These are phyloP conservation scores for Cladosporium sp. DNA, from an alignment of 2,329 filamentous ascomycete genomes.

Conservation along the genomic window DNA sequence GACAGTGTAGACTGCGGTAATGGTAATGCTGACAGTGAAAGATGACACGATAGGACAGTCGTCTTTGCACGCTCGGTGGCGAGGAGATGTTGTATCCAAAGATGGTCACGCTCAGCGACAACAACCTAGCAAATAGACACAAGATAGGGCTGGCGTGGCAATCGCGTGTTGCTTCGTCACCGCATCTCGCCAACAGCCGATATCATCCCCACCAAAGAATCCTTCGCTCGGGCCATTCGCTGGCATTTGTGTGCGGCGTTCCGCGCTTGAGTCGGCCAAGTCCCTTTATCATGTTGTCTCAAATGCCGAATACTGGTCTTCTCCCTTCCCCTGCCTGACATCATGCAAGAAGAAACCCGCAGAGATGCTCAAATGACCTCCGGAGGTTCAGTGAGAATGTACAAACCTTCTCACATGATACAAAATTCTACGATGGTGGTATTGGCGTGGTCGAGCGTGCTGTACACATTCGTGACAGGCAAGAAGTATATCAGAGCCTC, in stretches of 20 bases:
- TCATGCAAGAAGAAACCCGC: too few species aligned
- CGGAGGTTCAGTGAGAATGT: too few species aligned
- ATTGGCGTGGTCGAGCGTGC: too few species aligned
- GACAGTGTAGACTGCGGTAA: neutral
- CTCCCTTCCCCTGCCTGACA: neutral
- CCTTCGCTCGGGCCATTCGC: neutral
- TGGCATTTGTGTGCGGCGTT: neutral
- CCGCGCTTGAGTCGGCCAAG: neutral
- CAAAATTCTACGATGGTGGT: too few species aligned
- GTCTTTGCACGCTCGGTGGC: neutral
- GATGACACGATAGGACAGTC: neutral
- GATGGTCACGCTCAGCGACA: neutral
- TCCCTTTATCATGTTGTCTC: neutral
- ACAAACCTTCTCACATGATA: too few species aligned
- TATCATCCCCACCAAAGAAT: slow-evolving; percentile 5
- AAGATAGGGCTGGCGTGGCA: slow-evolving; percentile 8
- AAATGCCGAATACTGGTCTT: neutral
- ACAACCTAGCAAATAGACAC: neutral
- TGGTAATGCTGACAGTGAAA: neutral
- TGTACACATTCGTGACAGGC: too few species aligned
- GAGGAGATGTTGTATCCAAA: neutral
- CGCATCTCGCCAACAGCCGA: neutral
- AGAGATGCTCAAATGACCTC: too few species aligned
- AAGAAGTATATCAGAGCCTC: too few species aligned
- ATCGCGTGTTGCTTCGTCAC: slow-evolving; percentile 12